Percentiles rank a stretch among this genome's conserved stretches.
These are phyloP conservation scores for Aegilops bicornis DNA, from an alignment of 176 grass and related monocot species.

Conservation along the genomic window DNA sequence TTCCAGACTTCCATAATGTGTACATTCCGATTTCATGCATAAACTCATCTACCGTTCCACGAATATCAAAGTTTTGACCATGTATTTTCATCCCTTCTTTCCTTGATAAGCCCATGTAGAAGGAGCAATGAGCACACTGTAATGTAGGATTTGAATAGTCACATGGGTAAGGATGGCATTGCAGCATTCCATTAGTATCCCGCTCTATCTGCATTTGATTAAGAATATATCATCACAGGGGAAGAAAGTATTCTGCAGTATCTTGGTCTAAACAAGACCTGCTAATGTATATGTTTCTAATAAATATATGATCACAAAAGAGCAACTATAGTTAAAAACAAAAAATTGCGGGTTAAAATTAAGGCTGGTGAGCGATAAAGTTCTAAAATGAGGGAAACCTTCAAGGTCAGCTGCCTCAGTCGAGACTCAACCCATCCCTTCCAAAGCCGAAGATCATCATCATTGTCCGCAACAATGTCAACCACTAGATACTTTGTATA, in stretches of 20 bases:
- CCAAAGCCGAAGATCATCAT: constrained; percentile 89
- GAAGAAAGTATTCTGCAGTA: neutral
- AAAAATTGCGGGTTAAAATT: neutral
- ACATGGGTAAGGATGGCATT: constrained; percentile 91
- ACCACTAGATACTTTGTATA: constrained; percentile 89
- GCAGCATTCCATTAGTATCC: constrained; percentile 79
- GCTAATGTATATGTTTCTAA: neutral
- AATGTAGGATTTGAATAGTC: constrained; percentile 73
- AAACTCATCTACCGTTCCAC: constrained; percentile 91
- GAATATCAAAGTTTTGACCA: constrained; percentile 92
- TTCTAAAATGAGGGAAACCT: constrained; percentile 43
- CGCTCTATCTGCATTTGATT: constrained; percentile 78
- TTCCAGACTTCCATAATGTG: constrained; percentile 74
- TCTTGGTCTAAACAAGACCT: neutral
- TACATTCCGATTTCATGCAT: constrained; percentile 78
- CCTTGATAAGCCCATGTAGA: constrained; percentile 90
- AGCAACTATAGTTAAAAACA: neutral
- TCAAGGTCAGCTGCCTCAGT: constrained; percentile 88
- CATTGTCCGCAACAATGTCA: constrained; percentile 75
- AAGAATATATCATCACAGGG: constrained; percentile 23
- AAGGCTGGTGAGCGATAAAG: neutral
- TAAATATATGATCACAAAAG: neutral
- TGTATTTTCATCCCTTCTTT: constrained; percentile 69
- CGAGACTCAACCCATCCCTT: constrained; percentile 96
- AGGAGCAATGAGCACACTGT: constrained; percentile 78